These are phyloP conservation scores for Handroanthus guayacan DNA, from an alignment of 257 asterid genomes.

Conservation along the genomic window DNA sequence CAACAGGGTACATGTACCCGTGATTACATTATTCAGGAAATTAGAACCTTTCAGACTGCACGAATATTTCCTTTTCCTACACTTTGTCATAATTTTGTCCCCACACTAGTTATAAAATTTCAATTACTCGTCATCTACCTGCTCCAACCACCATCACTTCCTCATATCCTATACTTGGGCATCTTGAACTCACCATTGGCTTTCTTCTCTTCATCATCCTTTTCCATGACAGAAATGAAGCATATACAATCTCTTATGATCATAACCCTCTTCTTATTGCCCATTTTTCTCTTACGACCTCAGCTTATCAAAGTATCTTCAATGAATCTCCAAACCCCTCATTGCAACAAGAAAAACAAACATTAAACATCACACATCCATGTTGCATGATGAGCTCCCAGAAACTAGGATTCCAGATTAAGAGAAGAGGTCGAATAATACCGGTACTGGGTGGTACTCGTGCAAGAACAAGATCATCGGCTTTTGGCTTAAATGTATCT, in stretches of 20 bases:
- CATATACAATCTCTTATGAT: neutral
- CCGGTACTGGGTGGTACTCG: neutral
- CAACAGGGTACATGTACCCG: no score
- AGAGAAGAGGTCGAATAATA: neutral
- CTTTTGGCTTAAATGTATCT: neutral
- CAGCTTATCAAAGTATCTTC: neutral
- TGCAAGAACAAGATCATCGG: neutral
- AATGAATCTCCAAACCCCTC: neutral
- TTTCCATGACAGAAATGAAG: neutral
- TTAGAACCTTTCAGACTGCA: neutral
- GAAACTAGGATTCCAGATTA: neutral
- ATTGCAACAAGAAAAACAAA: neutral
- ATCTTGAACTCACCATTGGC: neutral
- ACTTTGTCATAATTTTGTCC: neutral
- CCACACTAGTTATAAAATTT: neutral
- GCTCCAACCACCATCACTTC: neutral
- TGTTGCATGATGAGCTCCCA: neutral
- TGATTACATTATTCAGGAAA: no score
- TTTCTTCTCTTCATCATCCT: neutral
- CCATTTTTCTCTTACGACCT: neutral
- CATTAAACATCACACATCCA: neutral
- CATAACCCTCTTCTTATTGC: neutral
- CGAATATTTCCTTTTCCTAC: neutral
- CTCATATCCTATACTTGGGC: neutral
- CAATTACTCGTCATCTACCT: neutral